phyloP scores from a whole-genome alignment of 441 rosid species.

The Syzygium syzygioides region DNA sequence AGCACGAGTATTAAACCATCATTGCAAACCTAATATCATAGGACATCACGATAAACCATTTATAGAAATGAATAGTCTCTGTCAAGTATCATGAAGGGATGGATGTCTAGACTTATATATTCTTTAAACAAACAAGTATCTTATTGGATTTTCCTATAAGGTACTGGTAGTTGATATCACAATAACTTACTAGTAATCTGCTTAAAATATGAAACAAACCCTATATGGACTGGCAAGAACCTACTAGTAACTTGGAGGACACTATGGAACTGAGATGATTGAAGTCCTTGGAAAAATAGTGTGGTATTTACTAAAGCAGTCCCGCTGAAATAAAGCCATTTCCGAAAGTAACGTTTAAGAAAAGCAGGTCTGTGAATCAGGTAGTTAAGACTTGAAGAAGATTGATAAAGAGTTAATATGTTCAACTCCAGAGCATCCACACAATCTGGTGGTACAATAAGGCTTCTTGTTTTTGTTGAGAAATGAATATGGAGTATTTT shows the following conservation, averaged over 20 bases:
- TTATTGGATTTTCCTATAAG: background rate
- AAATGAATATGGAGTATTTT: background rate
- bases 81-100: background rate
- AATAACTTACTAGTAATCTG: background rate
- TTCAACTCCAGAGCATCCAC: background rate
- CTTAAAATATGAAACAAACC: background rate
- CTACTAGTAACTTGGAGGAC: background rate
- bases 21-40: background rate
- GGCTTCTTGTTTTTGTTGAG: background rate
- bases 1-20: background rate
- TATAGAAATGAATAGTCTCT: background rate
- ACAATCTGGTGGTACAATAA: background rate
- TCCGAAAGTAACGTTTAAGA: background rate
- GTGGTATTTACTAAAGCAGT: background rate
- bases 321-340: background rate
- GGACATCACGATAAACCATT: background rate
- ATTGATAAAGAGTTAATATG: background rate
- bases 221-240: background rate
- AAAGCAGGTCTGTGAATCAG: background rate
- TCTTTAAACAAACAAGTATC: background rate
- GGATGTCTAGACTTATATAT: background rate
- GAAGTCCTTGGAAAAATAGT: background rate
- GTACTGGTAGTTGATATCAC: background rate
- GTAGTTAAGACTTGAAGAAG: background rate
- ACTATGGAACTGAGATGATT: background rate